phyloP scores from a whole-genome alignment of 2,329 filamentous ascomycete genomes.

The Alternaria arbusti region DNA sequence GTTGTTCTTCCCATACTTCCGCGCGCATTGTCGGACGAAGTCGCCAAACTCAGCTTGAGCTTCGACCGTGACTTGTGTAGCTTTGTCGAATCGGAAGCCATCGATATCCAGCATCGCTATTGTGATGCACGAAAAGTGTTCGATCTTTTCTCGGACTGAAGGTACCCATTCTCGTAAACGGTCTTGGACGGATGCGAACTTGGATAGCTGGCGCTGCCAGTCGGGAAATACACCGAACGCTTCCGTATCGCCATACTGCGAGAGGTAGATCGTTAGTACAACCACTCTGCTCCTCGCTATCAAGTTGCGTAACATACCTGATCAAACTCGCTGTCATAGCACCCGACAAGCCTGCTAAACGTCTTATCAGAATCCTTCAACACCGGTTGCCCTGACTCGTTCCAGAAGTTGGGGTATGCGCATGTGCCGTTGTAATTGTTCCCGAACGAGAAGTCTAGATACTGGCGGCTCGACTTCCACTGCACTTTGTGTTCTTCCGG shows the following conservation, averaged over 20 bases:
- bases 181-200: constrained; percentile 72
- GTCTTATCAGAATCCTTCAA: neutral
- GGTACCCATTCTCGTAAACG: constrained; percentile 69
- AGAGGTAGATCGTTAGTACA: neutral
- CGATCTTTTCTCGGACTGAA: constrained; percentile 63
- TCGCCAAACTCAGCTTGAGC: constrained; percentile 64
- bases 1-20: constrained; percentile 64
- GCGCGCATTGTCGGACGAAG: constrained; percentile 64
- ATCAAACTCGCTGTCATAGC: neutral
- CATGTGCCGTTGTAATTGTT: neutral
- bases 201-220: constrained; percentile 65
- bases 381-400: neutral
- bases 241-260: neutral
- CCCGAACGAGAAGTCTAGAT: neutral
- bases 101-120: constrained; percentile 70
- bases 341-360: neutral
- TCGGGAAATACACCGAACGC: neutral
- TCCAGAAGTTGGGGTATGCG: neutral
- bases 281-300: neutral
- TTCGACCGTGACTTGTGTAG: constrained; percentile 68
- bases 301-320: neutral
- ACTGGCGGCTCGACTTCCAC: neutral
- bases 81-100: constrained; percentile 72
- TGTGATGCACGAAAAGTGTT: constrained; percentile 68
- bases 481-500: neutral